Base-by-base conservation (phyloP, 306 rosid genomes). In the Fragaria nilgerrensis region DNA sequence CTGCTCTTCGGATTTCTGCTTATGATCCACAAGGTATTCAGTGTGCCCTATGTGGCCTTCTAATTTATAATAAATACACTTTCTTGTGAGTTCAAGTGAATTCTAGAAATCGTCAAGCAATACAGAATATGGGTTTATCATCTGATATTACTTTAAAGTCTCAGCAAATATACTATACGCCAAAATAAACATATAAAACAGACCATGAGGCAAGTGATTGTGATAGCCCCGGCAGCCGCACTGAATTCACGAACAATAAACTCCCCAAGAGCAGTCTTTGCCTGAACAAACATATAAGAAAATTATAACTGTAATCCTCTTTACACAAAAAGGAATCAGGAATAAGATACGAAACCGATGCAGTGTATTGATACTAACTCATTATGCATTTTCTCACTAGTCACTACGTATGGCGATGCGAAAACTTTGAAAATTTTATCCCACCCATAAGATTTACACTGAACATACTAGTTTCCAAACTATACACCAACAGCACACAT, bases 181-280 rank as follows among this genome's bases (percentile, higher is more conserved):
- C 16, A 9, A 41, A 44, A 76, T 62, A 9, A 67, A 47, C 17
- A 23, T 2, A 62, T 29, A 68, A 39, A 29, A 82, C 95, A 68
- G 29, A 94, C 97, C 97, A 94, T 88, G 80, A 92, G 98, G 79
- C 92, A 87, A 22, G 98, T 94, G 82, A 90, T 92, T 58, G 97
- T 92, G 72, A 92, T 76, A 34, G 98, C 97, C 80, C 97, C 95
- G 49, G 91, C 93, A 85, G 89, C 87, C 17, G 97, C 97, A 68
- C 84, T 78, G 78, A 94, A 85, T 87, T 94, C 97, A 55, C 93
- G 96, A 78, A 88, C 83, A 82, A 87, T 73, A 82, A 78, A 87
- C 75, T 79, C 75, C 67, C 92, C 89, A 47, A 79, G 77, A 75
- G 91, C 84, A 79, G 85, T 85, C 78, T 91, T 61, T 45, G 84